These are phyloP conservation scores for Ceratocystiopsis sp. DNA, from an alignment of 2,329 filamentous ascomycete species.

Conservation along the genomic window DNA sequence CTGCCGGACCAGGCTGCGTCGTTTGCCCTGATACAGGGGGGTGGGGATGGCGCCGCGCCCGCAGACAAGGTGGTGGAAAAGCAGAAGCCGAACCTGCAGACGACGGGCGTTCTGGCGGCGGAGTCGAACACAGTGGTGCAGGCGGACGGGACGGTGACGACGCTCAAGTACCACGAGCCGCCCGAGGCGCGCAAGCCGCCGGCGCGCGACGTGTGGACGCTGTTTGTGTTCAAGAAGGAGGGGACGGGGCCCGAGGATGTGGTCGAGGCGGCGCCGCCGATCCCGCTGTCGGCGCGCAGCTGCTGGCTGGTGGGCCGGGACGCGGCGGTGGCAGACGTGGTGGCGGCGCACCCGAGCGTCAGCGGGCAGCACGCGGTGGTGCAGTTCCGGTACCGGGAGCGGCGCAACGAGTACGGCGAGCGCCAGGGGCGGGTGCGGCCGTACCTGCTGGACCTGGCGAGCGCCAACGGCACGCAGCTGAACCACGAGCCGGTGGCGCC, in stretches of 20 bases:
- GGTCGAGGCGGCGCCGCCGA: conserved; percentile 29
- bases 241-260: conserved; percentile 56
- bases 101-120: conserved; percentile 67
- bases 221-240: conserved; percentile 80
- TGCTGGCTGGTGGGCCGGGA: conserved; percentile 89
- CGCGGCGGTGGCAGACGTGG: conserved; percentile 60
- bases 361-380: conserved; percentile 93
- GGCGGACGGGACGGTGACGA: conserved; percentile 54
- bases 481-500: conserved; percentile 59
- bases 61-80: conserved; percentile 23
- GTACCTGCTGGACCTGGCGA: conserved; percentile 87
- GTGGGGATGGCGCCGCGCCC: conserved; percentile 27
- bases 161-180: conserved; percentile 93
- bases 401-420: conserved; percentile 74
- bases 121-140: conserved; percentile 66
- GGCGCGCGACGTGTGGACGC: conserved; percentile 60
- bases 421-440: conserved; percentile 63
- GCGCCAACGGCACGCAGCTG: conserved; percentile 73
- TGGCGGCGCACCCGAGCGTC: conserved; percentile 76
- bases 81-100: conserved; percentile 75
- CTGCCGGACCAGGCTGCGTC: conserved; percentile 43
- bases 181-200: conserved; percentile 81
- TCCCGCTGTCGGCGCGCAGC: conserved; percentile 46
- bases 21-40: conserved; percentile 32
- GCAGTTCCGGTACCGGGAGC: conserved; percentile 76